A percentile compares a stretch with the other conserved stretches of the same genome.
phyloP scores from a whole-genome alignment of 352 stramenopile genomes.

The Globisporangium parvum region DNA sequence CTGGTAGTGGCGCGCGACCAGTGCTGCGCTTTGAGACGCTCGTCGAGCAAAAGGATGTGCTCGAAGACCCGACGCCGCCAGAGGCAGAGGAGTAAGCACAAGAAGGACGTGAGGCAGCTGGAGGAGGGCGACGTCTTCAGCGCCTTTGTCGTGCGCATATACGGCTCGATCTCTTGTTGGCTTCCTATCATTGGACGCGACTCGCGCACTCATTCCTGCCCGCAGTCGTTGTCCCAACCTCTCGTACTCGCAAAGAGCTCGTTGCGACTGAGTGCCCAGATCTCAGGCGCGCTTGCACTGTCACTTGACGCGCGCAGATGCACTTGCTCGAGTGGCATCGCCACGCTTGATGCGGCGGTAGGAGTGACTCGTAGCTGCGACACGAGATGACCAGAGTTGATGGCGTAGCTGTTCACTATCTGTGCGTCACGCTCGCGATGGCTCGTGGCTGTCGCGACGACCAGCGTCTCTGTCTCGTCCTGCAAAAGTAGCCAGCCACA shows the following conservation, averaged over 20 bases:
- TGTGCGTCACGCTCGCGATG: slow-evolving; percentile 11
- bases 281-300: slow-evolving; percentile 14
- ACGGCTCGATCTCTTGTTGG: neutral
- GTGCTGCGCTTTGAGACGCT: slow-evolving; percentile 50
- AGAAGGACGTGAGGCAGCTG: no score
- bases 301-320: slow-evolving; percentile 15
- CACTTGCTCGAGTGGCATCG: slow-evolving; percentile 29
- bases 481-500: slow-evolving; percentile 7
- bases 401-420: slow-evolving; percentile 24
- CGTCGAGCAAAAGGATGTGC: slow-evolving; percentile 63
- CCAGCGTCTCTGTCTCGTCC: slow-evolving; percentile 22
- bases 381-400: slow-evolving; percentile 19
- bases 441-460: slow-evolving; percentile 20
- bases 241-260: slow-evolving; percentile 22
- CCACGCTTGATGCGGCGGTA: neutral
- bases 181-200: no score
- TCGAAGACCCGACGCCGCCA: slow-evolving; percentile 70
- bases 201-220: no score
- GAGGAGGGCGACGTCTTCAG: no score
- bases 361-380: slow-evolving; percentile 16
- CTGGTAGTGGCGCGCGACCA: slow-evolving; percentile 20
- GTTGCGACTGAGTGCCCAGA: slow-evolving; percentile 36
- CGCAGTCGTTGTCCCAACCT: neutral
- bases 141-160: no score
- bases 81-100: slow-evolving; percentile 34